Conservation (phyloP, 768 basidiomycete genomes). For the Pholiota molesta region DNA sequence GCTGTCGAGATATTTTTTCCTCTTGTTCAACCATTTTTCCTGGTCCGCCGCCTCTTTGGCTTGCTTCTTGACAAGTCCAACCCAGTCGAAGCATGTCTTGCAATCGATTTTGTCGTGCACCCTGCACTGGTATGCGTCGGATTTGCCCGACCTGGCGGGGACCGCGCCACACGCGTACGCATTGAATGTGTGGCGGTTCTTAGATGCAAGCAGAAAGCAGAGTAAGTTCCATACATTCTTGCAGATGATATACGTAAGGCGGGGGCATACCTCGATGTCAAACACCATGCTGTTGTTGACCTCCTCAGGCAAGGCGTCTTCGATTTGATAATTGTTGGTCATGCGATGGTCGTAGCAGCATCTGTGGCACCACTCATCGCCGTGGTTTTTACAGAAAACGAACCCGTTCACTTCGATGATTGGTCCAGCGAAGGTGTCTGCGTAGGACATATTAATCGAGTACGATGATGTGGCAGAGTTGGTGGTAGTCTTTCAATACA, state of each 20-base stretch:
- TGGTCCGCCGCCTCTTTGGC: constrained; percentile 24
- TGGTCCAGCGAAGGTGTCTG: background rate
- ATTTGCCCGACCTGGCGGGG: constrained; percentile 4
- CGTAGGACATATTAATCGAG: background rate
- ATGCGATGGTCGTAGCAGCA: constrained; percentile 37
- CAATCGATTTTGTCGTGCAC: constrained; percentile 33
- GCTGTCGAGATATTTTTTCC: constrained; percentile 4
- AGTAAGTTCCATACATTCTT: background rate
- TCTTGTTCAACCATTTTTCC: constrained; percentile 28
- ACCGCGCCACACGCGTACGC: constrained; percentile 25
- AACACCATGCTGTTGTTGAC: constrained; percentile 17
- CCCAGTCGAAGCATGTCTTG: constrained; percentile 38
- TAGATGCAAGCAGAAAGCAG: background rate
- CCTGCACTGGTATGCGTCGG: constrained; percentile 28
- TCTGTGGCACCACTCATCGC: constrained; percentile 31
- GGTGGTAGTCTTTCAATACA: background rate
- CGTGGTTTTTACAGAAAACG: constrained; percentile 36
- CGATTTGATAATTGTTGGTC: constrained; percentile 34
- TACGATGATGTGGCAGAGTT: background rate
- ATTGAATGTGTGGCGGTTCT: constrained; percentile 27
- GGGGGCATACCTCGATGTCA: constrained; percentile 20
- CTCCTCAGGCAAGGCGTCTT: constrained; percentile 25
- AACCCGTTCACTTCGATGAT: constrained; percentile 34
- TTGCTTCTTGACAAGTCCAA: constrained; percentile 29
- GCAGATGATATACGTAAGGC: background rate